Conservation (phyloP, 2,329 filamentous ascomycete species). For the Penicillium sp. region DNA sequence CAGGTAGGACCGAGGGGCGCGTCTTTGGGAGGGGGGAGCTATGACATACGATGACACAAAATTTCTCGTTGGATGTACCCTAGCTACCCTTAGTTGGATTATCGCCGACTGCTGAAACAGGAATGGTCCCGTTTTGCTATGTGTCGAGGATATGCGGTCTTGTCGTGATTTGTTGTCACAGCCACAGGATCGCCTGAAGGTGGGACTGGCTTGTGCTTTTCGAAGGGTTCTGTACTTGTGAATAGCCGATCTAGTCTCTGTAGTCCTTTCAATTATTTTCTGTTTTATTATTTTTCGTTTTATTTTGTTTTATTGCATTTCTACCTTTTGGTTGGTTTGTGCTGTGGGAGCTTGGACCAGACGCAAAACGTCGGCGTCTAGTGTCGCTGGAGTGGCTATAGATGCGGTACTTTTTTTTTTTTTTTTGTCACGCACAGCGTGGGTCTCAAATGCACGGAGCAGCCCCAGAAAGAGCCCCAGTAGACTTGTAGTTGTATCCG, state of each 20-base stretch:
- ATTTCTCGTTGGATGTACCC: not conserved
- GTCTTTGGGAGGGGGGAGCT: conserved; percentile 6
- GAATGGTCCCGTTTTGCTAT: conserved; percentile 2
- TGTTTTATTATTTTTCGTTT: not conserved
- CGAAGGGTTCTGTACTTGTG: conserved; percentile 10
- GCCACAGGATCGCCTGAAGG: conserved; percentile 21
- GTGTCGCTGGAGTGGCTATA: not conserved
- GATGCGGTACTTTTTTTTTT: conserved; percentile 3
- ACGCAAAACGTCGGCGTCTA: not conserved
- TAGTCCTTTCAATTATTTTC: not conserved
- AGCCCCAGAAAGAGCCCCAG: not conserved
- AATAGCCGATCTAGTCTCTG: not conserved
- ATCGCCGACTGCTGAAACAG: not conserved
- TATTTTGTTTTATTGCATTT: not conserved
- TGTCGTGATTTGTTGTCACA: conserved; percentile 17
- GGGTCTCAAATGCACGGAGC: conserved; percentile 4
- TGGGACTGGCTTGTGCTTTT: conserved; percentile 17
- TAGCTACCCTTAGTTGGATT: not conserved
- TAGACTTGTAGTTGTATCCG: not conserved
- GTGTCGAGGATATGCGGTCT: conserved; percentile 7
- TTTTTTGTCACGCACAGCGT: not conserved
- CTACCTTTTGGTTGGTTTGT: not conserved
- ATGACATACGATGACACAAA: conserved; percentile 20
- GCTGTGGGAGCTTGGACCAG: conserved; percentile 17
- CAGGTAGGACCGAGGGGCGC: conserved; percentile 14